Base-by-base conservation (phyloP, 352 stramenopile genomes). In the Phytophthora syringae region DNA sequence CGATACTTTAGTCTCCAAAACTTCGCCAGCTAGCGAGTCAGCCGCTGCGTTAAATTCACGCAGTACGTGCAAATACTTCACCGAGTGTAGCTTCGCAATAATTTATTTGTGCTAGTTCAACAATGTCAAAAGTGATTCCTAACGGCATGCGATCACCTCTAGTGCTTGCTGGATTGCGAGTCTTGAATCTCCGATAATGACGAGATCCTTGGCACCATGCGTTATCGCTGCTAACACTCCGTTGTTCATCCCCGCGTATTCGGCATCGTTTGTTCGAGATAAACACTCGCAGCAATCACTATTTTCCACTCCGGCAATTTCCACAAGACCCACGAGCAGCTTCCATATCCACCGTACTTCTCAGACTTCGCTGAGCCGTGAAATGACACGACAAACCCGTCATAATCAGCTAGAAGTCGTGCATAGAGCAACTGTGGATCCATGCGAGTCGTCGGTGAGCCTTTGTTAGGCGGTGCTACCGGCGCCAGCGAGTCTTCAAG, bases 161-260 rank as follows among this genome's bases (percentile, higher is more conserved):
- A 53, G 42, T 32, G 54, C 44, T 45, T 54, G 54, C 44, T 62
- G 54, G 42, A 62, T 60, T 43, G 53, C 40, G 25, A 61, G 40
- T 24, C 18, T 25, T 12, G 53, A 44, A 7, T 61, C 53, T 30
- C 53, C 39, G 3, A 61, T 28, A 7, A 61, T 43, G 15, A 52
- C 18, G 6, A 61, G 44, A 7, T 61, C 40, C 50, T 51, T 25
- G n/a, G 30, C 16, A 10, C 53, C 53, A 11, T 61, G 40, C 20
- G 39, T 30, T 0, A 60, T 3, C 5, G 64, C 56, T 11, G 50
- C 34, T 0, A 18, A 0, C 0, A 74, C 52, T 7, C 60, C 59
- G 7, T 49, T 28, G 12, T 65, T 57, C 25, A 68, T 37, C 0
- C 59, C 64, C 0, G 55, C 36, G 39, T 72, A 78, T 15, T 78